A percentile compares a stretch with the other conserved stretches of the same genome.
phyloP scores from a whole-genome alignment of 805 yeast species.

The Teunomyces aglyptinius region DNA sequence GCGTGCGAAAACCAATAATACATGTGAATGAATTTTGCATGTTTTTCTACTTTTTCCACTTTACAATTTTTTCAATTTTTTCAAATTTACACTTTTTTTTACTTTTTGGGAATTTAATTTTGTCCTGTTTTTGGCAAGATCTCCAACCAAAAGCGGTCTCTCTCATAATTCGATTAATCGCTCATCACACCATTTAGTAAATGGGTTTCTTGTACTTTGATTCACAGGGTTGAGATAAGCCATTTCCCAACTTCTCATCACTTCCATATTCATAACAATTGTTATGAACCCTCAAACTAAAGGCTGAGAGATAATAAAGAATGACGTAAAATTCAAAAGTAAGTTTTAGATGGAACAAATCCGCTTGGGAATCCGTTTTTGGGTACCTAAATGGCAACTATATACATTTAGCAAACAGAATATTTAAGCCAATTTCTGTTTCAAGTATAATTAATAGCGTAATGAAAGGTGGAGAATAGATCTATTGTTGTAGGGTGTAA shows the following conservation, averaged over 20 bases:
- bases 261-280: too few species aligned
- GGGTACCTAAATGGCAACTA: background rate
- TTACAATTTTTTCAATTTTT: background rate
- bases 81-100: too few species aligned
- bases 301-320: too few species aligned
- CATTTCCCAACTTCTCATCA: too few species aligned
- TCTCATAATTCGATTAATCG: too few species aligned
- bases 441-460: background rate
- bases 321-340: background rate
- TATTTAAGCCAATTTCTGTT: background rate
- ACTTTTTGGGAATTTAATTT: too few species aligned
- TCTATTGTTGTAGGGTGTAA: background rate
- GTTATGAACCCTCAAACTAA: too few species aligned
- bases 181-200: too few species aligned
- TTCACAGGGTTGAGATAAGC: too few species aligned
- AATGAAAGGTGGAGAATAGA: constrained; percentile 1
- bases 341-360: background rate
- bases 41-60: background rate
- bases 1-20: background rate
- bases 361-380: background rate
- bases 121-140: too few species aligned
- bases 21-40: background rate
- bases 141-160: too few species aligned
- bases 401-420: background rate
- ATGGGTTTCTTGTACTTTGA: too few species aligned